Base-by-base conservation (phyloP, 176 grass and related monocot species). In the Oryza punctata region DNA sequence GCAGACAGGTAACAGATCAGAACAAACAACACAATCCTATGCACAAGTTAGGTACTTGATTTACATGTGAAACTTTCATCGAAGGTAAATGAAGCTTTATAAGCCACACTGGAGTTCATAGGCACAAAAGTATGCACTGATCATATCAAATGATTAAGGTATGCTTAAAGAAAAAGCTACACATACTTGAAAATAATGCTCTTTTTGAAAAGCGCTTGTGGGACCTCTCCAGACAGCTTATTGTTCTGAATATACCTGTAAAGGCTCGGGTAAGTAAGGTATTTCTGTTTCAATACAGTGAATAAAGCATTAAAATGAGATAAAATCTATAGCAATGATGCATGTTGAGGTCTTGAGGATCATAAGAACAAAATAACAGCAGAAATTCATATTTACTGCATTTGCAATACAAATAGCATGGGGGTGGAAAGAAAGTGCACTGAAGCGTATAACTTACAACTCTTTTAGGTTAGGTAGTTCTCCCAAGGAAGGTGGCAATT, bases 221-320 rank as follows among this genome's bases (percentile, higher is more conserved):
- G 91, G 77, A 98, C 77, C 77, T 64, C 63, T 85, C 93, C 93
- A 61, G 76, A 93, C 59, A 95, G 89, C 49, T 88, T 88, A 81
- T 98, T 98, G 82, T 98, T 93, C 88, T 98, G 91, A 64, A 95
- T 81, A 81, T 95, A 98, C 85, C 93, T 98, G 82, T 65, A 87
- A 85, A 76, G 15, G 41, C 43, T 76, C 57, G 54, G 54, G 81
- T 82, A 44, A 88, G 50, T 74, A 82, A 61, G 75, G 14, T 10
- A 30, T 18, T 54, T 69, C 65, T 63, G 14, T 74, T 50, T 43
- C 16, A 21, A 54, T 60, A 81, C 30, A 57, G 24, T 71, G 10
- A 73, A 84, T 54, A 88, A 33, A 68, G 30, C 40, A 71, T 18
- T 63, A 71, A 82, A 61, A 73, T 44, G 45, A 75, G 28, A 69